Evolutionary conservation across 2,329 filamentous ascomycete species (phyloP), one percentile per base, ranked within the genome.

Genomic region (Verticillium tricorpus): DNA sequence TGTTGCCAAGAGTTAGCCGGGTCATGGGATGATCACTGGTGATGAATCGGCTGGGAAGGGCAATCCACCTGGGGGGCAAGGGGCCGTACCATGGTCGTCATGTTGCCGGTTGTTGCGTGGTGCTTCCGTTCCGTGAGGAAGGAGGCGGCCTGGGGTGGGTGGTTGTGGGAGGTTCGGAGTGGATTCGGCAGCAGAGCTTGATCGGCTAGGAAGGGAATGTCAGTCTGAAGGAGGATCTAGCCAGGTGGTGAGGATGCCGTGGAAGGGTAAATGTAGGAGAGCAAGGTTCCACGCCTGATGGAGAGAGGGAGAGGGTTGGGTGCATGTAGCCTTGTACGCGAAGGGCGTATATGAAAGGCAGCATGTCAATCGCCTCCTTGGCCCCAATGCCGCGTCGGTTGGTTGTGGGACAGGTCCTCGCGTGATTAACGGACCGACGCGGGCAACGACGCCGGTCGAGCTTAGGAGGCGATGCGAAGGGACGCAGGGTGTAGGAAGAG

Each of bases 41-140:
- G 37, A 39, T 39, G 58, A 32, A 56, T 40, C 25, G 58, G 9
- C 8, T 59, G 61, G 32, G 37, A 7, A 25, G 56, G 34, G 32
- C 61, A 52, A 52, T 52, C 45, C 45, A 52, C 45, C 45, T 52
- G 45, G 45, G 45, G 45, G 34, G 55, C 55, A 37, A 56, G 31
- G 54, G 54, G 28, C 54, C 37, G 57, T 58, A 58, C 57, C 57
- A 58, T 58, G 57, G 57, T 58, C 57, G 57, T 58, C 57, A 58
- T 58, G 57, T n/a, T 58, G 57, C 37, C 37, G 25, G 32, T 32
- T 7, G 12, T 19, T n/a, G 28, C 19, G 28, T 28, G 57, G 57
- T 50, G 57, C 57, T 58, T 28, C 57, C 57, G 57, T 45, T 45
- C 37, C 37, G 22, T 5, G 25, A 45, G 35, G 57, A 40, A 39